phyloP scores from a whole-genome alignment of 2,329 filamentous ascomycete species.

The Monosporascus sp. region DNA sequence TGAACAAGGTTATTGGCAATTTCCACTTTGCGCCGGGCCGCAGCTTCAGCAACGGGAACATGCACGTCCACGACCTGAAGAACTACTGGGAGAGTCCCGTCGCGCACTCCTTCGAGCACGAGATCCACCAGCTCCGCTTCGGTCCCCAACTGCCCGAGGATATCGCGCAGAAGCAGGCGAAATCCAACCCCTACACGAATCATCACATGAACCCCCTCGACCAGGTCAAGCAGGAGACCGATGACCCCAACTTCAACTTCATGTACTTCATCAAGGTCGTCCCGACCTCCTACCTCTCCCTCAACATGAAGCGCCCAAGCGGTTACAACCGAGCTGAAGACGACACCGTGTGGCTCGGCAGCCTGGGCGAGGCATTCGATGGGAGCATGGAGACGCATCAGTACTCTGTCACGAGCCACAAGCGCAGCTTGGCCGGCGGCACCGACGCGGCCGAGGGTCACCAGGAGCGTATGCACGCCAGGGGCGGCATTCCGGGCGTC shows the following conservation, averaged over 20 bases:
- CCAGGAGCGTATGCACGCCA: slow-evolving; percentile 82
- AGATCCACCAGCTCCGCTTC: slow-evolving; percentile 84
- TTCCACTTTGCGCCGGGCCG: slow-evolving; percentile 97
- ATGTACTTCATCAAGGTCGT: slow-evolving; percentile 99
- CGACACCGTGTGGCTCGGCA: slow-evolving; percentile 59
- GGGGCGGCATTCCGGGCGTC: slow-evolving; percentile 90
- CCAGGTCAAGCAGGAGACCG: slow-evolving; percentile 66
- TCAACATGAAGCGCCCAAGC: slow-evolving; percentile 63
- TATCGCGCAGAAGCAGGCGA: slow-evolving; percentile 51
- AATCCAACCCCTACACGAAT: slow-evolving; percentile 66
- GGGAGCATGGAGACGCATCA: slow-evolving; percentile 96
- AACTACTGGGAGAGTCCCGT: slow-evolving; percentile 80
- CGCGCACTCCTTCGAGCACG: slow-evolving; percentile 83
- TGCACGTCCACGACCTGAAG: slow-evolving; percentile 96
- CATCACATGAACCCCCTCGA: slow-evolving; percentile 93
- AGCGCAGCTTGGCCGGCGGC: slow-evolving; percentile 78
- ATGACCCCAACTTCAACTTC: slow-evolving; percentile 84
- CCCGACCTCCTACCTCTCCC: slow-evolving; percentile 85
- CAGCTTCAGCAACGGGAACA: slow-evolving; percentile 91
- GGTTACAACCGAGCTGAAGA: slow-evolving; percentile 31
- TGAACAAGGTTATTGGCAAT: slow-evolving; percentile 98
- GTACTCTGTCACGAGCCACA: slow-evolving; percentile 96
- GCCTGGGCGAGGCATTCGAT: slow-evolving; percentile 58
- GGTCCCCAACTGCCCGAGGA: slow-evolving; percentile 82
- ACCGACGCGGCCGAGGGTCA: slow-evolving; percentile 83